Percentiles rank a stretch among this genome's conserved stretches.
Conservation (phyloP, 192 early-diverging fungal species). For the Backusella westeae region DNA sequence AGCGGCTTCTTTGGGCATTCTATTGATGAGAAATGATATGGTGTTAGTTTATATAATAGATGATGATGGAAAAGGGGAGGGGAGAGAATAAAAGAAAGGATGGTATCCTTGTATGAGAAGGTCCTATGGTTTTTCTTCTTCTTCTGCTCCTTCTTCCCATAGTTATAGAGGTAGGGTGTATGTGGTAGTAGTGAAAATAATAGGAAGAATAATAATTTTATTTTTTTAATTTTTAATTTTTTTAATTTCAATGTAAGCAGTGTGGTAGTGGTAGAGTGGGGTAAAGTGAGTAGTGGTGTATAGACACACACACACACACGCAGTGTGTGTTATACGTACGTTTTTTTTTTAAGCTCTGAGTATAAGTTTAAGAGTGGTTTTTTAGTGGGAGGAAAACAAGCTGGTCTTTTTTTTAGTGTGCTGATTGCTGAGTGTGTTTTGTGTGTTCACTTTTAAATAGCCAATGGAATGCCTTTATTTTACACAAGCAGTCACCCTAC, state of each 20-base stretch:
- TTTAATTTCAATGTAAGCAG: not conserved
- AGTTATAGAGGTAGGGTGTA: not conserved
- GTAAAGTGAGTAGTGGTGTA: not conserved
- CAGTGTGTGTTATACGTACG: not conserved
- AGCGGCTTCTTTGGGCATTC: slow-evolving; percentile 8
- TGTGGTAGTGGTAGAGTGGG: not conserved
- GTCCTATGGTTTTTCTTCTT: not conserved
- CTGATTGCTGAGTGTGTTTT: slow-evolving; percentile 1
- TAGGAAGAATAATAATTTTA: not conserved
- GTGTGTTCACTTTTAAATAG: not conserved
- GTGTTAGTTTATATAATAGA: not conserved
- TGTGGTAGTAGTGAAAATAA: not conserved
- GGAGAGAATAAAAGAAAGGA: not conserved
- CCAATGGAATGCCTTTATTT: not conserved
- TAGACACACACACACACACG: not conserved
- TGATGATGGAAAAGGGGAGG: not conserved
- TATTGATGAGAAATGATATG: not conserved
- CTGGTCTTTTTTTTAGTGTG: not conserved
- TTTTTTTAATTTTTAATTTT: not conserved
- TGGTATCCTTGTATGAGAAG: not conserved
- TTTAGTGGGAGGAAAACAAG: not conserved
- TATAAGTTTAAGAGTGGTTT: slow-evolving; percentile 1
- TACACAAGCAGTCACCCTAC: not conserved
- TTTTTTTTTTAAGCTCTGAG: slow-evolving; percentile 5
- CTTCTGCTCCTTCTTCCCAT: not conserved